Evolutionary conservation across 116 monocot genomes (phyloP).

Genomic region (Iris pallida): DNA sequence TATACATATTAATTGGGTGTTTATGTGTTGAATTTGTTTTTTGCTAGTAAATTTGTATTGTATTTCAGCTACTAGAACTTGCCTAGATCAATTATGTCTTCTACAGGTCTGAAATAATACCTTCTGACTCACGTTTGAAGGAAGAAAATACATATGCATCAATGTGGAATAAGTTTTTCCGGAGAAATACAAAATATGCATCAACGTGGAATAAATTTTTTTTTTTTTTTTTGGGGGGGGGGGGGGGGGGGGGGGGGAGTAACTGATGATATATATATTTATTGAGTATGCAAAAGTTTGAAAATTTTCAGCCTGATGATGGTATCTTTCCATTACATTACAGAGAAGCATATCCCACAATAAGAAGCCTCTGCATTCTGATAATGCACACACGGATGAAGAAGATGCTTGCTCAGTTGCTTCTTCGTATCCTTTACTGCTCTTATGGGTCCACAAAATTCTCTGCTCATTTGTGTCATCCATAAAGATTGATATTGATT

Average conservation of each 20-base stretch:
- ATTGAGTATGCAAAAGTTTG: neutral
- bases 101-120: neutral
- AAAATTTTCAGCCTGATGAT: neutral
- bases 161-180: too few species aligned
- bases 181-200: too few species aligned
- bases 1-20: too few species aligned
- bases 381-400: conserved; percentile 45
- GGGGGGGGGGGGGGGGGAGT: neutral
- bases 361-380: conserved; percentile 38
- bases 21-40: neutral
- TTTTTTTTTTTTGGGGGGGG: neutral
- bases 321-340: neutral
- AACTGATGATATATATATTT: neutral
- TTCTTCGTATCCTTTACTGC: conserved; percentile 52
- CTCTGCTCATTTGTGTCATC: neutral
- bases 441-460: neutral
- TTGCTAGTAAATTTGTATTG: neutral
- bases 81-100: neutral
- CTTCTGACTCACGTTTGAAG: neutral
- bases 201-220: too few species aligned
- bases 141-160: too few species aligned
- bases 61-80: neutral
- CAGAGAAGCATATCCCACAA: conserved; percentile 1
- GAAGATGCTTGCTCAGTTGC: conserved; percentile 63
- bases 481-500: neutral